Evolutionary conservation across 2,329 filamentous ascomycete species (phyloP).

Genomic region (Pestalotiopsis sp.): DNA sequence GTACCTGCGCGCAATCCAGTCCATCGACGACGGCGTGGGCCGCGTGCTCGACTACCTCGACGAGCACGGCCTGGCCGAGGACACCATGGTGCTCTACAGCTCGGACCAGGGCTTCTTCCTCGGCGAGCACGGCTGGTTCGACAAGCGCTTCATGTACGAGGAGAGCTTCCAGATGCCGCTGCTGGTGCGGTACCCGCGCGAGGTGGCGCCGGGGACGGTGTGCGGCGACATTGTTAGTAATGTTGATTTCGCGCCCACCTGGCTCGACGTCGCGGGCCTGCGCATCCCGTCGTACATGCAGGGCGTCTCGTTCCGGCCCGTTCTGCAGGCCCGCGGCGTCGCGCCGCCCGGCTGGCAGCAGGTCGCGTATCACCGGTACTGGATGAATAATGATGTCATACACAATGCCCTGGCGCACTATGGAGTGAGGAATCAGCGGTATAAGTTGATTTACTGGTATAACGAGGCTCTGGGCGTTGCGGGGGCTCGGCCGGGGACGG

Average conservation of each 20-base stretch:
- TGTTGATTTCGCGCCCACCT: conserved; percentile 55
- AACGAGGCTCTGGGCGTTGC: conserved; percentile 48
- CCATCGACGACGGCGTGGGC: conserved; percentile 54
- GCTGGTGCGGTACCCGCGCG: conserved; percentile 45
- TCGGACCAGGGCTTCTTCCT: conserved; percentile 59
- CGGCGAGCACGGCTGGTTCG: conserved; percentile 59
- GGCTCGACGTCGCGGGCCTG: conserved; percentile 45
- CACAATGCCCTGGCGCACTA: conserved; percentile 55
- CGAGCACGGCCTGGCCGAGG: conserved; percentile 38
- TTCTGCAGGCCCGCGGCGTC: conserved; percentile 33
- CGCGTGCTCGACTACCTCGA: conserved; percentile 49
- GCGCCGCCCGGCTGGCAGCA: conserved; percentile 49
- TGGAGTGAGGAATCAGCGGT: conserved; percentile 50
- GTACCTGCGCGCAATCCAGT: conserved; percentile 54
- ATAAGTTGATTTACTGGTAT: conserved; percentile 61
- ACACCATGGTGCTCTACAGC: conserved; percentile 55
- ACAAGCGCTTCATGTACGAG: conserved; percentile 61
- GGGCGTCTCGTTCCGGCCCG: conserved; percentile 41
- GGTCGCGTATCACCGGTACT: conserved; percentile 56
- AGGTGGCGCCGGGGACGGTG: conserved; percentile 39
- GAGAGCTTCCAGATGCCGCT: conserved; percentile 60
- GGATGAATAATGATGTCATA: conserved; percentile 55
- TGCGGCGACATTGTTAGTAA: conserved; percentile 53
- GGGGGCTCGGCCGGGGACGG: conserved; percentile 41
- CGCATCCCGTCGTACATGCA: conserved; percentile 52